Evolutionary conservation across 768 basidiomycete species (phyloP).

Genomic region (Boletus insuetus): DNA sequence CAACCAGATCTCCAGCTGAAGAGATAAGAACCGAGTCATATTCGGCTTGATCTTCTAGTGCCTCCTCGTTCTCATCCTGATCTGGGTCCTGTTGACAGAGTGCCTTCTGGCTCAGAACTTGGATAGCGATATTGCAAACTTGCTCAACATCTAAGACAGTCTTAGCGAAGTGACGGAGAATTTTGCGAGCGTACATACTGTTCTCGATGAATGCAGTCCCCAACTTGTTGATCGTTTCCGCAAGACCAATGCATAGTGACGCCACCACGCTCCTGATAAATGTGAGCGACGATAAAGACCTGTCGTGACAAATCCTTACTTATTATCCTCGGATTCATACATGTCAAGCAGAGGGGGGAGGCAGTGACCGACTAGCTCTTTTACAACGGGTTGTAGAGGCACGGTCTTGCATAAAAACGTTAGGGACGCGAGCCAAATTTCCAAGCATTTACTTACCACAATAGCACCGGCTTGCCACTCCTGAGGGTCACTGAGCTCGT

Average conservation of each 20-base stretch:
- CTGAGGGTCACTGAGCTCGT: constrained; percentile 77
- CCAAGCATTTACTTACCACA: constrained; percentile 44
- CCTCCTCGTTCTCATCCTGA: constrained; percentile 83
- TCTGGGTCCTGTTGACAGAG: constrained; percentile 97
- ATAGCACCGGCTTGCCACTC: constrained; percentile 79
- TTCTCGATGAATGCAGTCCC: constrained; percentile 83
- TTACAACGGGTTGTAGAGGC: constrained; percentile 65
- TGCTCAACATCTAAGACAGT: constrained; percentile 58
- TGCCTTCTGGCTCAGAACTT: constrained; percentile 91
- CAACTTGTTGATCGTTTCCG: constrained; percentile 88
- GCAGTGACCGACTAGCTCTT: constrained; percentile 73
- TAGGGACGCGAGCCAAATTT: background rate
- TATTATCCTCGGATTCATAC: constrained; percentile 95
- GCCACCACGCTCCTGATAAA: constrained; percentile 76
- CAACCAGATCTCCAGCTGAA: constrained; percentile 91
- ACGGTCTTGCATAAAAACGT: constrained; percentile 31
- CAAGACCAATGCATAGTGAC: constrained; percentile 81
- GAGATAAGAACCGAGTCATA: constrained; percentile 95
- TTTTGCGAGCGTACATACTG: constrained; percentile 46
- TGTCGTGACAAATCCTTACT: constrained; percentile 55
- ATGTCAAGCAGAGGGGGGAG: constrained; percentile 77
- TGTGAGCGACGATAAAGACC: constrained; percentile 14
- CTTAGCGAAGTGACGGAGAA: constrained; percentile 2
- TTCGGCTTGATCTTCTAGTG: constrained; percentile 88
- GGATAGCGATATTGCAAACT: constrained; percentile 76